Conservation (phyloP, 495 filamentous ascomycete species). For the Penicillium bialowiezense region DNA sequence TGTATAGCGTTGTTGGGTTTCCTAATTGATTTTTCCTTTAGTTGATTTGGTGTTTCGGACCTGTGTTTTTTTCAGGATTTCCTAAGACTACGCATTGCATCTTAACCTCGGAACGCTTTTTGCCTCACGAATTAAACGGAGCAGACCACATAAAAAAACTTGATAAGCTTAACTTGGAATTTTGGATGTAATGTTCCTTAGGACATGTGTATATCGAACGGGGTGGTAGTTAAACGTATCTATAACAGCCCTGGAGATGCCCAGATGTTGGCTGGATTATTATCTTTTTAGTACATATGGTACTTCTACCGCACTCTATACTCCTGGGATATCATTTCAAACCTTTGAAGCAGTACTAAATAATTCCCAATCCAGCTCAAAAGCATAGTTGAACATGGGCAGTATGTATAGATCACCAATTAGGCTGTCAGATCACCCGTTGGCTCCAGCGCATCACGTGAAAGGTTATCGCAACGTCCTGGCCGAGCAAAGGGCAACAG, state of each 20-base stretch:
- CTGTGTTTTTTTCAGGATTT: conserved; percentile 5
- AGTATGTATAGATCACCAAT: too few species aligned
- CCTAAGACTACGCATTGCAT: conserved; percentile 6
- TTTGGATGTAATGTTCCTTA: too few species aligned
- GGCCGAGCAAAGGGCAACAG: conserved; percentile 5
- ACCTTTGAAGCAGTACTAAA: too few species aligned
- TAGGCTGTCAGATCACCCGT: conserved; percentile 19
- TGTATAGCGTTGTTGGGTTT: conserved; percentile 26
- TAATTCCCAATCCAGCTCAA: too few species aligned
- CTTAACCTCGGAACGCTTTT: neutral
- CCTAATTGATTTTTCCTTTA: conserved; percentile 11
- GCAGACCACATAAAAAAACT: neutral
- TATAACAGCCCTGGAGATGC: too few species aligned
- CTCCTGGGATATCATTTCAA: too few species aligned
- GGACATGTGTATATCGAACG: too few species aligned
- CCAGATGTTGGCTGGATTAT: too few species aligned
- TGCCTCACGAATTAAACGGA: conserved; percentile 6
- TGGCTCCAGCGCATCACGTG: conserved; percentile 31
- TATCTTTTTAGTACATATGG: too few species aligned
- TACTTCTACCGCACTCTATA: too few species aligned
- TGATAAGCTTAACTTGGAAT: neutral
- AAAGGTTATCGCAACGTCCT: conserved; percentile 14
- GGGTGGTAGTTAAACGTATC: too few species aligned
- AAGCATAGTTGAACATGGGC: too few species aligned
- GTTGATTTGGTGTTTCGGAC: conserved; percentile 23